Conservation (phyloP, 371 early-diverging fungal genomes). For the Smittium culicis region DNA sequence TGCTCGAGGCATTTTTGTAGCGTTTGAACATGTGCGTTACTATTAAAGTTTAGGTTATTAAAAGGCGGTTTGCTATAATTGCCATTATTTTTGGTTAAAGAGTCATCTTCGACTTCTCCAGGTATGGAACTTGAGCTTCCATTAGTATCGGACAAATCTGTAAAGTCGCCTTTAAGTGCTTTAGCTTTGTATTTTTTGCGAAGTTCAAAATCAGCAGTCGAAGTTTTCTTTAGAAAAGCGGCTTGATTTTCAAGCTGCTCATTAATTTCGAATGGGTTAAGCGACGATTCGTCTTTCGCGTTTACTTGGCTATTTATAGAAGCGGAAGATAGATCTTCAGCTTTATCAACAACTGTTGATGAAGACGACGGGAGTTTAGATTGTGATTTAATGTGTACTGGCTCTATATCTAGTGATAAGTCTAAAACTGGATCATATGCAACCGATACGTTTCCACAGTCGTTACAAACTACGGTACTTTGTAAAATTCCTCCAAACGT, state of each 20-base stretch:
- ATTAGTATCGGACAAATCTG: neutral
- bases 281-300: too few species aligned
- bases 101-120: slow-evolving; percentile 12
- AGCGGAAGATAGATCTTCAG: too few species aligned
- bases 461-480: slow-evolving; percentile 72
- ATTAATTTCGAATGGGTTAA: too few species aligned
- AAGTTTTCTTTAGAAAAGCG: too few species aligned
- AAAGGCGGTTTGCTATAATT: neutral
- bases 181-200: too few species aligned
- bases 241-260: too few species aligned
- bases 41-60: neutral
- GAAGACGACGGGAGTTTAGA: too few species aligned
- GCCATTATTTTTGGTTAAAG: slow-evolving; percentile 15
- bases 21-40: slow-evolving; percentile 7
- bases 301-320: too few species aligned
- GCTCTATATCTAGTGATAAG: slow-evolving; percentile 62
- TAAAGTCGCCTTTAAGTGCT: neutral
- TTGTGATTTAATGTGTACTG: too few species aligned
- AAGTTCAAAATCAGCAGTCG: too few species aligned
- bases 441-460: slow-evolving; percentile 64
- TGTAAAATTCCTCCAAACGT: slow-evolving; percentile 82
- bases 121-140: neutral
- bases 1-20: slow-evolving; percentile 33
- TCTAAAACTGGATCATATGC: slow-evolving; percentile 83
- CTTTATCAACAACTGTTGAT: too few species aligned